phyloP scores from a whole-genome alignment of 208 protist species.

The Trypanosoma cruzi region DNA sequence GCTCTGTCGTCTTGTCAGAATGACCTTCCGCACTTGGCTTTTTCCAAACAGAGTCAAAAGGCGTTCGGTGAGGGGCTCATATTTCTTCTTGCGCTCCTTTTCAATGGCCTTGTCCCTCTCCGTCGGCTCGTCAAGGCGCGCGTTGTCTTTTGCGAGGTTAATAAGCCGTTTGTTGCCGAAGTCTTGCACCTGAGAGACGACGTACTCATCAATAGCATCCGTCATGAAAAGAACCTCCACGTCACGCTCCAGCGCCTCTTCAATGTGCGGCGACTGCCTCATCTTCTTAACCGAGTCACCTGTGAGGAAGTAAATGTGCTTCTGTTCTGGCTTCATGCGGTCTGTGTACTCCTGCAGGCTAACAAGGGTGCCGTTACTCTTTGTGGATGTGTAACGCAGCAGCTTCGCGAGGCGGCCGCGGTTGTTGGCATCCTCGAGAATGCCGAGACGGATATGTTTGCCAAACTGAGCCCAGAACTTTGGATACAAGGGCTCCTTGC shows the following conservation, averaged over 20 bases:
- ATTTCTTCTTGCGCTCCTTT: constrained; percentile 93
- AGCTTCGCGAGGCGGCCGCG: constrained; percentile 96
- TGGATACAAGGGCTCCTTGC: too few relatives aligned
- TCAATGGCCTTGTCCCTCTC: constrained; percentile 92
- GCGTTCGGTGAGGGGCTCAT: constrained; percentile 79
- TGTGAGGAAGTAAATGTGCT: constrained; percentile 94
- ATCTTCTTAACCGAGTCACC: constrained; percentile 82
- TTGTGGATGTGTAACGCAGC: constrained; percentile 94
- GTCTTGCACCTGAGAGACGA: constrained; percentile 92
- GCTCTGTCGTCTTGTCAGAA: constrained; percentile 93
- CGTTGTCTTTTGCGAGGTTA: constrained; percentile 96
- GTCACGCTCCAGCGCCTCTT: constrained; percentile 80
- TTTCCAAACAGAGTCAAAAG: constrained; percentile 82
- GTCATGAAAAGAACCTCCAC: constrained; percentile 95
- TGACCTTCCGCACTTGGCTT: constrained; percentile 86
- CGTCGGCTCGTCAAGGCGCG: constrained; percentile 92
- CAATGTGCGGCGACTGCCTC: constrained; percentile 79
- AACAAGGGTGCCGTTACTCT: constrained; percentile 69
- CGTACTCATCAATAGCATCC: constrained; percentile 99
- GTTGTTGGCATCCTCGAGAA: constrained; percentile 98
- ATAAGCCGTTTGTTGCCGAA: constrained; percentile 96
- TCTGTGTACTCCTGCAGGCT: constrained; percentile 93
- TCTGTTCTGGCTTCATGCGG: constrained; percentile 95
- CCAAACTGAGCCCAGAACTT: too few relatives aligned
- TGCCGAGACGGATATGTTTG: constrained; percentile 98